phyloP scores from a whole-genome alignment of 148 eudicot species.

The Rhododendron kiyosumense region DNA sequence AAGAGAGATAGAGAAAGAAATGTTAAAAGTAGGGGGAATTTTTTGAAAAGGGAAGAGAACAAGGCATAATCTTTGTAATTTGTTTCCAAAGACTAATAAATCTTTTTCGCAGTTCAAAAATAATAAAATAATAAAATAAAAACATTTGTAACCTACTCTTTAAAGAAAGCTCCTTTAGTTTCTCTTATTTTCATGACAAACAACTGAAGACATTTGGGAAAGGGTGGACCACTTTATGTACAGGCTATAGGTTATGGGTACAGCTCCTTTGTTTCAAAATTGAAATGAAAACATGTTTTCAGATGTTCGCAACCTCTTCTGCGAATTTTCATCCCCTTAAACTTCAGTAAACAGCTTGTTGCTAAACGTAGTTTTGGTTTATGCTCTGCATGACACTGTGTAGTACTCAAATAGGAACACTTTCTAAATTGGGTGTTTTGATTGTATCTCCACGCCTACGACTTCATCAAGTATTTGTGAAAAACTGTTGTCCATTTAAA shows the following conservation, averaged over 20 bases:
- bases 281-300: not conserved
- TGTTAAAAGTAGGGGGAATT: no score
- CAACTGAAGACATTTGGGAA: conserved; percentile 24
- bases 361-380: not conserved
- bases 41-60: no score
- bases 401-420: not conserved
- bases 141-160: conserved; percentile 14
- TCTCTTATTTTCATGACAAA: conserved; percentile 40
- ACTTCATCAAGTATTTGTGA: not conserved
- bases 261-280: conserved; percentile 16
- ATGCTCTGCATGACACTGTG: not conserved
- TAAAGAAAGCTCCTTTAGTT: conserved; percentile 42
- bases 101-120: no score
- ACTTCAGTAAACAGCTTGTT: not conserved
- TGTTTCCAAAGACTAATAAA: no score
- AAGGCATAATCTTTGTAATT: no score
- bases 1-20: not conserved
- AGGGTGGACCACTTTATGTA: conserved; percentile 28
- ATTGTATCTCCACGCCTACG: not conserved
- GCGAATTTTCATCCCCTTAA: not conserved
- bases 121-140: no score
- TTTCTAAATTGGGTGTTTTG: not conserved
- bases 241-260: conserved; percentile 15
- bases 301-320: not conserved
- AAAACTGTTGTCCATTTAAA: not conserved